Evolutionary conservation across 1,139 yeast genomes (phyloP), one percentile per base, ranked within the genome.

Genomic region (Pichia sp.): DNA sequence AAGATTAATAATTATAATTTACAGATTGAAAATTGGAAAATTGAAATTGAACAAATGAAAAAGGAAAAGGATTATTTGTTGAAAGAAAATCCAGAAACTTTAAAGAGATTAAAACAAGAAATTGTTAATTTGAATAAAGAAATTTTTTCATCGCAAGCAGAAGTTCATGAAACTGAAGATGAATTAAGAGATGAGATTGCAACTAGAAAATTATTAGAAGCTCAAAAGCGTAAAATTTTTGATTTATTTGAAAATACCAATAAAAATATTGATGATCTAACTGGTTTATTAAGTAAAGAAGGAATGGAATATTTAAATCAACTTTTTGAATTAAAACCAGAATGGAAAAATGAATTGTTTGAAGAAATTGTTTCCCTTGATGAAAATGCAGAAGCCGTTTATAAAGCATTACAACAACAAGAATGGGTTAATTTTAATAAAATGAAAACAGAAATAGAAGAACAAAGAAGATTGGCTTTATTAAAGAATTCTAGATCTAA

Each of bases 141-240:
- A 8, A 56, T 61, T 1, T 48, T 52, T 35, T 40, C 54, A 2
- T 25, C 50, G 13, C 55, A 53, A 32, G 39, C 52, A n/a, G 61
- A 57, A 40, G 45, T 63, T 16, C 57, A 58, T 7, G 56, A 56
- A 14, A 48, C 65, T 3, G 77, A 72, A 38, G 72, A 70, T 6
- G 64, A 65, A 15, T 50, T 66, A 26, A 69, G 64, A 47, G 50
- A 54, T 23, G 52, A 60, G 27, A 47, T 55, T 15, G 43, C 52
- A 2, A 51, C 48, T 16, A 57, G 63, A 37, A 64, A 62, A 42
- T 54, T 52, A 10, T 36, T 54, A 11, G 72, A 67, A 22, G 40
- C 46, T 9, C 8, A 46, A 3, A 59, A 52, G 36, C 57, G 56
- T 8, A 56, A 54, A 27, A 32, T 64, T 6, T 37, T 39, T 10